Percentiles rank a stretch among this genome's conserved stretches.
Conservation (phyloP, 495 filamentous ascomycete species). For the Corynascus novoguineensis region DNA sequence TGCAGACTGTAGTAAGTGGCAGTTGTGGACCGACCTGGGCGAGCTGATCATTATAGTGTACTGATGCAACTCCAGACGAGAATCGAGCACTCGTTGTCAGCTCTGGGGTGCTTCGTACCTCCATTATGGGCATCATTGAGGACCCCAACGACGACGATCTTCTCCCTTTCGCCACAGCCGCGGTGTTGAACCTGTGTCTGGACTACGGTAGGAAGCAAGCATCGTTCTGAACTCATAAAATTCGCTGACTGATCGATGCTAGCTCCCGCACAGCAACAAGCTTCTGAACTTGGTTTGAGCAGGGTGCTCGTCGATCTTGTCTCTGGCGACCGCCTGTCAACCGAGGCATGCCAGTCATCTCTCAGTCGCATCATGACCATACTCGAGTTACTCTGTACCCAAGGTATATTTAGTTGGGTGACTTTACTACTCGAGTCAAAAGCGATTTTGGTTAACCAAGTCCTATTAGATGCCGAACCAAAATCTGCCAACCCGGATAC, state of each 20-base stretch:
- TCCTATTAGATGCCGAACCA: conserved; percentile 31
- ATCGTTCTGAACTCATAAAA: not conserved
- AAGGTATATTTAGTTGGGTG: conserved; percentile 48
- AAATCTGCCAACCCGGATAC: conserved; percentile 31
- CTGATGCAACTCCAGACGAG: conserved; percentile 49
- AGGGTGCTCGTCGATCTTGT: conserved; percentile 37
- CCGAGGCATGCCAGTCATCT: conserved; percentile 25
- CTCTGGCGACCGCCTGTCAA: conserved; percentile 28
- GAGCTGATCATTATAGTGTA: conserved; percentile 2
- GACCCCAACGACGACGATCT: conserved; percentile 47
- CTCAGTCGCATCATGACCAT: conserved; percentile 43
- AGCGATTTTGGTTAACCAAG: not conserved
- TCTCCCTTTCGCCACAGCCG: conserved; percentile 55
- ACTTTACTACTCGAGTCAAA: not conserved
- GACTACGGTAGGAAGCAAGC: conserved; percentile 58
- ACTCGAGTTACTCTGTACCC: conserved; percentile 42
- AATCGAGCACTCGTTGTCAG: conserved; percentile 63
- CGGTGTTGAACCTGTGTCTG: conserved; percentile 67
- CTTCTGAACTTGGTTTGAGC: conserved; percentile 39
- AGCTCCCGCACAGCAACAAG: conserved; percentile 52
- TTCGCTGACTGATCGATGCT: not conserved
- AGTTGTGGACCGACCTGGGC: not conserved
- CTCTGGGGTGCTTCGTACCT: conserved; percentile 49
- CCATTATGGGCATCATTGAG: conserved; percentile 50
- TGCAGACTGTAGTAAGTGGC: conserved; percentile 62